Percentiles rank a stretch among this genome's conserved stretches.
phyloP scores from a whole-genome alignment of 2,329 filamentous ascomycete genomes.

The Epichloe glyceriae region DNA sequence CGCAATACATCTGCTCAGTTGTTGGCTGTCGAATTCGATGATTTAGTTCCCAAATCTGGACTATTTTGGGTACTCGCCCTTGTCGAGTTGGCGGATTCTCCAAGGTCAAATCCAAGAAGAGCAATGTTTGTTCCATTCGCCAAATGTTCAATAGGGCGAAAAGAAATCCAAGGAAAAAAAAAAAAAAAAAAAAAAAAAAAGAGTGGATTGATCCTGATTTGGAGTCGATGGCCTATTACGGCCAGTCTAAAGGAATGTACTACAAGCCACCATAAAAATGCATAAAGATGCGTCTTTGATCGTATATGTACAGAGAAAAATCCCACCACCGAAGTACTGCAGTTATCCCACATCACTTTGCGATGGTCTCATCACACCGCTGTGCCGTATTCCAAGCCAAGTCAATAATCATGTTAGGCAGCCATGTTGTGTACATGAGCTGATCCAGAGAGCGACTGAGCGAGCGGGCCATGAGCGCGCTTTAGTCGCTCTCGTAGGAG shows the following conservation, averaged over 20 bases:
- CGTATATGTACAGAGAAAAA: background rate
- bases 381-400: background rate
- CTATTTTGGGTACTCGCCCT: no score
- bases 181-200: background rate
- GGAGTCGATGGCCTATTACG: background rate
- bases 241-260: background rate
- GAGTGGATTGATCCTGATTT: background rate
- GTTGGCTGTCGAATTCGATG: no score
- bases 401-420: background rate
- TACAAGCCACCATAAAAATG: background rate
- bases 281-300: background rate
- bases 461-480: background rate
- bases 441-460: no score
- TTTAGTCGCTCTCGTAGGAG: background rate
- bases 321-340: background rate
- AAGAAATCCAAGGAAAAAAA: background rate
- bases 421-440: background rate
- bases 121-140: no score
- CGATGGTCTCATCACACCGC: background rate
- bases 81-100: no score
- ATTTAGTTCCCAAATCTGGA: no score
- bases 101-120: no score
- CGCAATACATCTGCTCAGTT: no score
- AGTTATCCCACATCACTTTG: no score
- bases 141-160: background rate